Evolutionary conservation across 164 flowering plant species (phyloP).

Genomic region (Chloranthus sessilifolius): DNA sequence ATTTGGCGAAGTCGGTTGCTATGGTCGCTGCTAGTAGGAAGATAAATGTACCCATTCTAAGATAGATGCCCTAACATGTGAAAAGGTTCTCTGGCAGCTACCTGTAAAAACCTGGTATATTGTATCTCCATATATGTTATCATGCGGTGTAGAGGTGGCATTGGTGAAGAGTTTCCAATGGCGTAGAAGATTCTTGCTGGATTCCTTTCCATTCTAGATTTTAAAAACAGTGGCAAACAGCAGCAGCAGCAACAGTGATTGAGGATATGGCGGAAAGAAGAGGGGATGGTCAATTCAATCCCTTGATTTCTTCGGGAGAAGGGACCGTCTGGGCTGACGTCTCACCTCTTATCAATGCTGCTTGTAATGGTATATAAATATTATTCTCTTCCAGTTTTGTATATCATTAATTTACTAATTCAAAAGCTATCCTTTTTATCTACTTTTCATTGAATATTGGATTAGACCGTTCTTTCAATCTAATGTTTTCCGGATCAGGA

Average conservation of each 20-base stretch:
- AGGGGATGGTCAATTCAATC: conserved; percentile 11
- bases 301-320: conserved; percentile 40
- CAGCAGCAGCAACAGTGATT: not conserved
- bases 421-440: not conserved
- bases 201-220: too few species aligned
- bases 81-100: too few species aligned
- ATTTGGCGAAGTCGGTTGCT: too few species aligned
- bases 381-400: not conserved
- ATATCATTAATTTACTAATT: not conserved
- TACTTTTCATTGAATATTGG: not conserved
- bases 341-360: conserved; percentile 46
- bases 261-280: conserved; percentile 8
- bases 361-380: conserved; percentile 35
- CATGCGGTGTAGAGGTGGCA: too few species aligned
- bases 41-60: too few species aligned
- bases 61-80: too few species aligned
- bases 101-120: too few species aligned
- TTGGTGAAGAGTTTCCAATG: too few species aligned
- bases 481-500: not conserved
- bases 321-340: conserved; percentile 57
- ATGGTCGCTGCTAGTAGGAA: too few species aligned
- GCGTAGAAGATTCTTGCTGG: too few species aligned
- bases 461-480: not conserved
- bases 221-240: too few species aligned
- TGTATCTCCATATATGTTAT: too few species aligned